Base-by-base conservation (phyloP, 1,284 basidiomycete species). In the Austroboletus novae-zelandiae region DNA sequence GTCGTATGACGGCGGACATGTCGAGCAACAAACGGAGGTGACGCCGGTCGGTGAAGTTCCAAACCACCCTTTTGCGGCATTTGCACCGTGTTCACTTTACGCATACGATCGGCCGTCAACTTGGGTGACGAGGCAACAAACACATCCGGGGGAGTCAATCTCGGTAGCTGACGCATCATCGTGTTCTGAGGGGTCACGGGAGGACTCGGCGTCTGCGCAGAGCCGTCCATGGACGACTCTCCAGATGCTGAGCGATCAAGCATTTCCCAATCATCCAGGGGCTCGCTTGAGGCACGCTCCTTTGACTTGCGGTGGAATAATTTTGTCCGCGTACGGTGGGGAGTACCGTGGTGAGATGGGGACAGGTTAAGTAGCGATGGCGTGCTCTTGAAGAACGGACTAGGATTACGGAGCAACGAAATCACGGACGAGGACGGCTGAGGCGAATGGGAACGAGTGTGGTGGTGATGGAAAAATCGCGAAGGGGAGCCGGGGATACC, bases 281-380 rank as follows among this genome's bases (percentile, higher is more conserved):
- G 66, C 42, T 66, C 65, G 2, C 60, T 66, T 25, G 65, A 66
- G 1, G 65, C 57, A 51, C 61, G 67, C 51, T 64, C 68, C 47
- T 70, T 66, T 13, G 68, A 64, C 54, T 69, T 66, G 39, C 67
- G 57, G 45, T 70, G 65, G 45, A 67, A 66, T 29, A 66, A n/a
- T 29, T 67, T 65, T 15, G 62, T 53, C 34, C 67, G 65, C 35
- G 66, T 48, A 47, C 69, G 62, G 13, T 57, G 53, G 14, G 66
- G 47, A 37, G 54, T 65, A 40, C 68, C 68, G 32, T 70, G 66
- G n/a, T 62, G 63, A 17, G 65, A 66, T 3, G 63, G 65, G 1
- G 65, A 66, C 15, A 66, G 20, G 37, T 62, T 68, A 17, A 64
- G 54, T 1, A 66, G 36, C 41, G 68, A 65, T 1, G 65, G 60